These are phyloP conservation scores for Fusarium nanum DNA, from an alignment of 2,329 filamentous ascomycete genomes.

Conservation along the genomic window DNA sequence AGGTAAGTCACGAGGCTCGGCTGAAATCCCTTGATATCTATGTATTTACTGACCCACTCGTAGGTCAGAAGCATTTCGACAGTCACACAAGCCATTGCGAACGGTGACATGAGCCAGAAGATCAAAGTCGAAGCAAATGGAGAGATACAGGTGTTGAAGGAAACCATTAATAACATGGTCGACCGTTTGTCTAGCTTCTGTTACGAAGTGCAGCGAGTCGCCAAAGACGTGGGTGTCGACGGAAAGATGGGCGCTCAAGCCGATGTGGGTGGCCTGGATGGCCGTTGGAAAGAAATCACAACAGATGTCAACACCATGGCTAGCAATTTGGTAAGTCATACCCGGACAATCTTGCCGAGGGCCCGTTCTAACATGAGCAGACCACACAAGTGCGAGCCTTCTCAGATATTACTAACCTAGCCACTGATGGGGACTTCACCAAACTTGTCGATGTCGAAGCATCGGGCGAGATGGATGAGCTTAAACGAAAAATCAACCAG, in stretches of 20 bases:
- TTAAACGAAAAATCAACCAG: slow-evolving; percentile 99
- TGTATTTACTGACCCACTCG: slow-evolving; percentile 7
- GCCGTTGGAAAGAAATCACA: slow-evolving; percentile 98
- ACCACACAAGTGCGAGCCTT: slow-evolving; percentile 98
- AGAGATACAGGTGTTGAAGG: slow-evolving; percentile 92
- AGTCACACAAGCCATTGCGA: slow-evolving; percentile 93
- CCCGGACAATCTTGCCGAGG: background rate
- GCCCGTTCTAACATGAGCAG: slow-evolving; percentile 56
- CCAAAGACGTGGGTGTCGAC: slow-evolving; percentile 95
- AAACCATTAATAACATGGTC: slow-evolving; percentile 99
- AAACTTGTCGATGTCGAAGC: slow-evolving; percentile 97
- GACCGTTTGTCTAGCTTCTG: slow-evolving; percentile 95
- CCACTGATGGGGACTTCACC: slow-evolving; percentile 96
- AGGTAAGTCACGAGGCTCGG: slow-evolving; percentile 57
- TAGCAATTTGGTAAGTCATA: slow-evolving; percentile 66
- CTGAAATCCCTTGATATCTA: background rate
- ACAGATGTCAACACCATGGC: slow-evolving; percentile 96
- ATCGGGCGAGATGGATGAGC: slow-evolving; percentile 98
- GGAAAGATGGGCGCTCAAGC: slow-evolving; percentile 99
- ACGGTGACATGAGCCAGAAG: slow-evolving; percentile 94
- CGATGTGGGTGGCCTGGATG: slow-evolving; percentile 90
- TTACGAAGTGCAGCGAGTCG: slow-evolving; percentile 93
- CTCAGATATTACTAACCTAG: slow-evolving; percentile 97
- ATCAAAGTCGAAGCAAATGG: slow-evolving; percentile 96
- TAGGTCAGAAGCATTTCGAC: slow-evolving; percentile 91